phyloP scores from a whole-genome alignment of 495 filamentous ascomycete genomes.

The Penicillium parvum region DNA sequence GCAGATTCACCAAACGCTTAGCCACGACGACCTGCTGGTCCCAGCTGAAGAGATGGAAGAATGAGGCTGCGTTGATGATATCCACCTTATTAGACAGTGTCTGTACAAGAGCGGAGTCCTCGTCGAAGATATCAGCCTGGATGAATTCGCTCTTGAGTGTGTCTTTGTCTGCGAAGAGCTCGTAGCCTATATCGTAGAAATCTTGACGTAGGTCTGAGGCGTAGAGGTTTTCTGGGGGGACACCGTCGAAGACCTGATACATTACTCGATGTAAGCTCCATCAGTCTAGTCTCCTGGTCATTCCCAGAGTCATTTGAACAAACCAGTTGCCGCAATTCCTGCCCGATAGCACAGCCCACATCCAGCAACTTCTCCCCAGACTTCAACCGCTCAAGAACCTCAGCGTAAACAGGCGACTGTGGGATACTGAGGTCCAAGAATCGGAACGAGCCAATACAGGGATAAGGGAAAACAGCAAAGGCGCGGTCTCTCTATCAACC shows the following conservation, averaged over 20 bases:
- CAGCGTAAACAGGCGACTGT: constrained; percentile 29
- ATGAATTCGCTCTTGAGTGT: constrained; percentile 46
- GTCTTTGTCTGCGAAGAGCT: constrained; percentile 42
- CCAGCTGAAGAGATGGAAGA: constrained; percentile 60
- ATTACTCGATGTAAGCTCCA: not conserved
- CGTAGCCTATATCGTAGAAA: constrained; percentile 46
- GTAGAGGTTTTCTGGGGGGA: constrained; percentile 28
- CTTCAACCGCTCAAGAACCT: constrained; percentile 38
- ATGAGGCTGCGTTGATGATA: constrained; percentile 50
- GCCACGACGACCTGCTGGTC: constrained; percentile 47
- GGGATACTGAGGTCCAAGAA: constrained; percentile 45
- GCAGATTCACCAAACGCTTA: constrained; percentile 42
- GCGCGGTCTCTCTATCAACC: constrained; percentile 21
- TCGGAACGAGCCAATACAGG: constrained; percentile 50
- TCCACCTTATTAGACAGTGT: constrained; percentile 45
- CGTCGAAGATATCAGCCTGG: constrained; percentile 49
- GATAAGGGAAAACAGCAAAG: constrained; percentile 36
- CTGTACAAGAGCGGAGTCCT: constrained; percentile 26
- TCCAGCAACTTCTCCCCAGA: constrained; percentile 38
- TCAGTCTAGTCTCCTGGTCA: too few species aligned
- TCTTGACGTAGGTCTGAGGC: constrained; percentile 36
- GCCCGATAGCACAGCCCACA: constrained; percentile 36
- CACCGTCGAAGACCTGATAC: constrained; percentile 25
- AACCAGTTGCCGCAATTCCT: constrained; percentile 36
- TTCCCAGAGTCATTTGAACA: not conserved